Percentiles rank a stretch among this genome's conserved stretches.
phyloP scores from a whole-genome alignment of 805 yeast species.

The Cyberlindnera sargentensis region DNA sequence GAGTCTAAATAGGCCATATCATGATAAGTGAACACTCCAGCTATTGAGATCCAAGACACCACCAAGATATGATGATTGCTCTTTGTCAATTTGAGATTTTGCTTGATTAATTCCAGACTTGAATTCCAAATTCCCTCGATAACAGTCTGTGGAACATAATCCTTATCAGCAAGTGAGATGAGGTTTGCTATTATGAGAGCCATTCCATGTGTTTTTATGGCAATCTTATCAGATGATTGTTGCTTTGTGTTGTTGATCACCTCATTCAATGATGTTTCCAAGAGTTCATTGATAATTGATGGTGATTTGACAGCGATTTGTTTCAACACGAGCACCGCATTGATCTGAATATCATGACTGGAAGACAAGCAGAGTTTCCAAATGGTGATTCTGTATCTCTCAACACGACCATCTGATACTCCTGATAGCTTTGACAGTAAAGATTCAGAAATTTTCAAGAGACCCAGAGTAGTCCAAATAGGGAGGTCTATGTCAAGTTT shows the following conservation, averaged over 20 bases:
- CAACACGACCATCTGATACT: conserved; percentile 19
- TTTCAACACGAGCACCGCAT: conserved; percentile 31
- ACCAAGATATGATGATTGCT: conserved; percentile 30
- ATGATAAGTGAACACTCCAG: conserved; percentile 54
- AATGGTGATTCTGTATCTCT: conserved; percentile 23
- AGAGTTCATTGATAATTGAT: conserved; percentile 29
- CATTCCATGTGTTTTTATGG: conserved; percentile 32
- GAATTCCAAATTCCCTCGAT: conserved; percentile 38
- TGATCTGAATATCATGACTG: conserved; percentile 34
- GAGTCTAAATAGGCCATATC: conserved; percentile 47
- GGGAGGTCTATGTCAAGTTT: conserved; percentile 6
- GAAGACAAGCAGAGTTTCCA: conserved; percentile 31
- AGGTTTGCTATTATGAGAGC: conserved; percentile 32
- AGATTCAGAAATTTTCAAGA: conserved; percentile 21
- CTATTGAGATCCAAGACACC: conserved; percentile 54
- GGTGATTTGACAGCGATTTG: conserved; percentile 28
- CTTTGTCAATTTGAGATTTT: conserved; percentile 26
- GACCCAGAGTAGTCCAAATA: conserved; percentile 9
- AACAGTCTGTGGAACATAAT: conserved; percentile 38
- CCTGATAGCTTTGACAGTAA: conserved; percentile 24
- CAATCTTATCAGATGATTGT: conserved; percentile 17
- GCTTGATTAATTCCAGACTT: conserved; percentile 31
- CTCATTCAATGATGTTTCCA: conserved; percentile 28
- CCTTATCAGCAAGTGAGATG: conserved; percentile 28
- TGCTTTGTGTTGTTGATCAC: conserved; percentile 29